Base-by-base conservation (phyloP, 176 grass and related monocot genomes). In the Cocos nucifera region DNA sequence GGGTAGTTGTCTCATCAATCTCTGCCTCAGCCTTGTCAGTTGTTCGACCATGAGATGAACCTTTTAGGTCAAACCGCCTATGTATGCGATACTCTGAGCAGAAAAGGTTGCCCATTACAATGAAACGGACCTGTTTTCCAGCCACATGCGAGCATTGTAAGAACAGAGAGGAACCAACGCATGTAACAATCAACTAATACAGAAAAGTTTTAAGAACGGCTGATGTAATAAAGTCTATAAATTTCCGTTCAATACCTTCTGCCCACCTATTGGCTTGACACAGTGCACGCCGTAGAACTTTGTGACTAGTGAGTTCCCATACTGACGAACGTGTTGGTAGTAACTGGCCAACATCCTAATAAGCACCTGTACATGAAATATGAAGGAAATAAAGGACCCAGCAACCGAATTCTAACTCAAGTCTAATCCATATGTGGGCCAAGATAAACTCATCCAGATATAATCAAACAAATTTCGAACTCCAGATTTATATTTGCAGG, bases 81-180 rank as follows among this genome's bases (percentile, higher is more conserved):
- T 97, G 93, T 53, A 97, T 97, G n/a, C 10, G 76, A 56, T 85
- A 91, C 9, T 92, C 93, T 2, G 93, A 91, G 61, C 93, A 97
- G 66, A 97, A 97, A 39, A 97, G 70, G 77, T 97, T 97, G 28
- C 93, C 93, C 87, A 97, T 97, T 51, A 97, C 83, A 54, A 97
- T 81, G 52, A 97, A 97, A 10, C 93, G 87, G 17, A 97, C 81
- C 93, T 97, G 75, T 44, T 44, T 44, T 44, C 35, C 35, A 44
- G 35, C 35, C 35, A 44, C 35, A 44, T 44, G 35, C 8, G 2
- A 44, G 35, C 35, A 44, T 44, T 44, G 35, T 44, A 44, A 44
- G 10, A 44, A 9, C 35, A 44, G 35, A 44, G 35, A 44, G 12
- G 1, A 44, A 44, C 35, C 35, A 14, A 44, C 2, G 8, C 35